Conservation (phyloP, 352 stramenopile genomes). For the Phytophthora sp. region DNA sequence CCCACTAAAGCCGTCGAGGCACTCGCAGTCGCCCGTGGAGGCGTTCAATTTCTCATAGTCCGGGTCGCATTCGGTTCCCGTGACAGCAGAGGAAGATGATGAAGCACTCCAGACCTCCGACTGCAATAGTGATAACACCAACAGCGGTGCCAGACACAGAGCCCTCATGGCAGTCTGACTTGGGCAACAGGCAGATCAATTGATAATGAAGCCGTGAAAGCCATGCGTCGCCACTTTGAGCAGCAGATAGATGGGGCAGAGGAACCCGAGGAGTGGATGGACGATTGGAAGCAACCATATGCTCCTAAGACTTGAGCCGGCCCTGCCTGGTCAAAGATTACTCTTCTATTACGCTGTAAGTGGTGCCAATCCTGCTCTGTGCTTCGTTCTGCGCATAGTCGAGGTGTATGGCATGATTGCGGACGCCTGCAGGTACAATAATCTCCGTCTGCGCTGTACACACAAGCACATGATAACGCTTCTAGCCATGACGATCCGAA, state of each 20-base stretch:
- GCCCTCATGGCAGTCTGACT: neutral
- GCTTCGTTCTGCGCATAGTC: too few relatives aligned
- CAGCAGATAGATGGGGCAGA: neutral
- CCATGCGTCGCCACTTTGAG: neutral
- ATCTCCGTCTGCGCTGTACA: too few relatives aligned
- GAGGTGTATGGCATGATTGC: too few relatives aligned
- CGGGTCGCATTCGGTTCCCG: constrained; percentile 43
- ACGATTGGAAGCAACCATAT: constrained; percentile 6
- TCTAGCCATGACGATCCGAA: too few relatives aligned
- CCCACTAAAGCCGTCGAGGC: constrained; percentile 57
- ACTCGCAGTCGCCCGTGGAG: constrained; percentile 59
- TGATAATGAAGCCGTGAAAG: neutral
- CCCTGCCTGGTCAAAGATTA: neutral
- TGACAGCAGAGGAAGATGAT: constrained; percentile 6
- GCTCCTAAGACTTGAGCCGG: neutral
- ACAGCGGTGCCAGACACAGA: neutral
- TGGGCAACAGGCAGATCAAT: constrained; percentile 3
- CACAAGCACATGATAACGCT: too few relatives aligned
- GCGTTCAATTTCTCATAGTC: constrained; percentile 56
- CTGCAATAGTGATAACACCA: neutral
- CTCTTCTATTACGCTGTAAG: too few relatives aligned
- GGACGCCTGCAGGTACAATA: too few relatives aligned
- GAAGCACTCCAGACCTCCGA: constrained; percentile 3
- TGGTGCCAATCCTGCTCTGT: too few relatives aligned
- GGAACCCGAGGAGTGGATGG: constrained; percentile 18